These are phyloP conservation scores for Pittosporum tobira DNA, from an alignment of 129 eudicot genomes.

Conservation along the genomic window DNA sequence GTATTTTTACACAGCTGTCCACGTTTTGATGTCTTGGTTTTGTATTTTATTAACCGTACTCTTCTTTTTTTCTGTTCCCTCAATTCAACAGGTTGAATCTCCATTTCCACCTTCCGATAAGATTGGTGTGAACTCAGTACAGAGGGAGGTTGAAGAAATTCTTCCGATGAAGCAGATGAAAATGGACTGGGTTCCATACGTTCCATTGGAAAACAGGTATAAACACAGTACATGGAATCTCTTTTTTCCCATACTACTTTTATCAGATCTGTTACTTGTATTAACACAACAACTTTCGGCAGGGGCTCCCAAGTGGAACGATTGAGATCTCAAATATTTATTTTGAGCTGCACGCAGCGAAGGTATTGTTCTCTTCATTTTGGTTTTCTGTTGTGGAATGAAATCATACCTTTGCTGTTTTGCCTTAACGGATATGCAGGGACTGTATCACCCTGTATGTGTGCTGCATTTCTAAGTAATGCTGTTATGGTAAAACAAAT, in stretches of 20 bases:
- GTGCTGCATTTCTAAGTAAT: background rate
- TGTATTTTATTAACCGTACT: background rate
- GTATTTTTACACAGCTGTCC: background rate
- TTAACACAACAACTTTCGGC: slow-evolving; percentile 3
- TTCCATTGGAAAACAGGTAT: slow-evolving; percentile 69
- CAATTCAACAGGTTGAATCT: slow-evolving; percentile 54
- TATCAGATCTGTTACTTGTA: background rate
- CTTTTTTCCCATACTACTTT: background rate
- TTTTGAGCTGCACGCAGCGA: slow-evolving; percentile 73
- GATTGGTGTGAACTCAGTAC: slow-evolving; percentile 84
- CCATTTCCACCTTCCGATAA: slow-evolving; percentile 95
- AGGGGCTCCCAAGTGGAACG: slow-evolving; percentile 74
- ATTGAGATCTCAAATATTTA: slow-evolving; percentile 61
- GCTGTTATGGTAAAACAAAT: too few species aligned
- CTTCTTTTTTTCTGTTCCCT: background rate
- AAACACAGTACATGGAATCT: background rate
- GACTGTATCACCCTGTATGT: background rate
- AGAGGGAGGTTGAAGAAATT: slow-evolving; percentile 83
- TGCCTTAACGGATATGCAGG: background rate
- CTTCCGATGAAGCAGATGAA: slow-evolving; percentile 91
- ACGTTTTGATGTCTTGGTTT: slow-evolving; percentile 1
- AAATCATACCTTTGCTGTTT: background rate
- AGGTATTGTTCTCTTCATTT: slow-evolving; percentile 23
- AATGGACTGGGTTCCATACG: slow-evolving; percentile 97
- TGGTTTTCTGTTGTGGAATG: background rate